Percentiles rank a stretch among this genome's conserved stretches.
phyloP scores from a whole-genome alignment of 139 green algal species.

The Chlorella vulgaris region DNA sequence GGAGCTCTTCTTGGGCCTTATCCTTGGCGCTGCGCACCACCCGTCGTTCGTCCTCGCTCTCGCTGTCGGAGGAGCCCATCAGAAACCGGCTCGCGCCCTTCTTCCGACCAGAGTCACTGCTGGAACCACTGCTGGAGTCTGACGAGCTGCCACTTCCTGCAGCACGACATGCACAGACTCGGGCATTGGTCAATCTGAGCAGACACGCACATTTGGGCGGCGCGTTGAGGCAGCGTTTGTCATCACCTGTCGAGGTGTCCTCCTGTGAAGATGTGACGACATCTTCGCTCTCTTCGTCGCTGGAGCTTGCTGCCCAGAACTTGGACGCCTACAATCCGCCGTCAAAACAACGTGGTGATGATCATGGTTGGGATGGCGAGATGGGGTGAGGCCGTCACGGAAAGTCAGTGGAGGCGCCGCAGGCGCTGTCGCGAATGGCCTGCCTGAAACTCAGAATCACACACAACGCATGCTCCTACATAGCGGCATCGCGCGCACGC shows the following conservation, averaged over 20 bases:
- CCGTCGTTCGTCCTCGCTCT: constrained; percentile 81
- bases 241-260: constrained; percentile 19
- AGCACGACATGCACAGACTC: neutral
- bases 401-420: no score
- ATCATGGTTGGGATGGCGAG: no score
- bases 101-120: constrained; percentile 47
- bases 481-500: no score
- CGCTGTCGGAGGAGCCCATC: constrained; percentile 73
- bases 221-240: neutral
- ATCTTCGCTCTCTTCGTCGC: constrained; percentile 67
- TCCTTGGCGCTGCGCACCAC: constrained; percentile 87
- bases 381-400: no score
- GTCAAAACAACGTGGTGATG: no score
- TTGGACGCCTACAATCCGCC: constrained; percentile 56
- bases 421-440: no score
- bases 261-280: constrained; percentile 40
- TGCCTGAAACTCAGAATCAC: no score
- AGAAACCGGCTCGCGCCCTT: constrained; percentile 57
- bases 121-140: constrained; percentile 39
- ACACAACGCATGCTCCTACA: no score
- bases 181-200: neutral
- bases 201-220: neutral
- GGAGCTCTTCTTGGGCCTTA: constrained; percentile 87
- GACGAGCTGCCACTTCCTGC: constrained; percentile 37
- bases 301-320: constrained; percentile 74